A percentile compares a stretch with the other conserved stretches of the same genome.
These are phyloP conservation scores for Hexamita inflata DNA, from an alignment of 208 protist species.

Conservation along the genomic window DNA sequence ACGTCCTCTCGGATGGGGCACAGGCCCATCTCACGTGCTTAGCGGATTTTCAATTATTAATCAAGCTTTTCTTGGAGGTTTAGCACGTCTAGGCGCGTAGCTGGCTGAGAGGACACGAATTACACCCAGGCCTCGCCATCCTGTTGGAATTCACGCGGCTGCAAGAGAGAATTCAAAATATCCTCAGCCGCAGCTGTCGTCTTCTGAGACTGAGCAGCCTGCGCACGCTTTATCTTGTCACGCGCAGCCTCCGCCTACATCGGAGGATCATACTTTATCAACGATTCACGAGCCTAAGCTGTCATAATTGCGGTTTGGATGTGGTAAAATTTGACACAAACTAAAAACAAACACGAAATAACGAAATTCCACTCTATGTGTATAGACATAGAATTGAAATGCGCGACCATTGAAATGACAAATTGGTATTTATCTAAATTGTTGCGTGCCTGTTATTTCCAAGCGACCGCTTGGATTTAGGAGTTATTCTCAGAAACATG, in stretches of 20 bases:
- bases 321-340: too few relatives aligned
- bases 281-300: conserved; percentile 14
- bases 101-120: conserved; percentile 59
- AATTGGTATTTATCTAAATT: too few relatives aligned
- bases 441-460: too few relatives aligned
- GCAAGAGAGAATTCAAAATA: conserved; percentile 62
- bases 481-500: too few relatives aligned
- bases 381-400: too few relatives aligned
- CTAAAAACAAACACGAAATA: too few relatives aligned
- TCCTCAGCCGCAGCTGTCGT: conserved; percentile 50
- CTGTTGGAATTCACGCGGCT: conserved; percentile 42
- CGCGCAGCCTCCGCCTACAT: conserved; percentile 1
- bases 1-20: conserved; percentile 82
- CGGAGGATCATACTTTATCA: conserved; percentile 17
- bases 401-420: too few relatives aligned
- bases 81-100: conserved; percentile 65
- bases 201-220: background rate
- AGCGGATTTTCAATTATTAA: conserved; percentile 60
- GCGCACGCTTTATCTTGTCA: conserved; percentile 3
- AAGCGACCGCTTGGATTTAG: too few relatives aligned
- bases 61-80: conserved; percentile 65
- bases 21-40: conserved; percentile 76
- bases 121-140: conserved; percentile 62
- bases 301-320: too few relatives aligned
- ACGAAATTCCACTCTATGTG: too few relatives aligned